These are phyloP conservation scores for Theileria annulata DNA, from an alignment of 169 alveolate species.

Conservation along the genomic window DNA sequence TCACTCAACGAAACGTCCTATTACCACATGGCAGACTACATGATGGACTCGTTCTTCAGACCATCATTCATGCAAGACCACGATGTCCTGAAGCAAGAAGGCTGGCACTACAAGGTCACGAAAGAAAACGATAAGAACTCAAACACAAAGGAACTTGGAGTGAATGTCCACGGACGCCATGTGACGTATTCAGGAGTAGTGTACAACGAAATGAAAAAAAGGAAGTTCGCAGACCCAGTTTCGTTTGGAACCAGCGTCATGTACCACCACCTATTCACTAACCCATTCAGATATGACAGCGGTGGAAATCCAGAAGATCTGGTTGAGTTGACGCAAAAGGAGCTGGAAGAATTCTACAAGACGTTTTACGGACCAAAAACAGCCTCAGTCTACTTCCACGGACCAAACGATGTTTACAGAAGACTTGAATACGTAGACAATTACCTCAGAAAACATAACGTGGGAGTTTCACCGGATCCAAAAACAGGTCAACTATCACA, in stretches of 20 bases:
- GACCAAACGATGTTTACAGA: constrained; percentile 68
- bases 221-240: constrained; percentile 57
- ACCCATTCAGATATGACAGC: constrained; percentile 74
- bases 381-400: constrained; percentile 77
- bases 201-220: constrained; percentile 73
- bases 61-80: constrained; percentile 71
- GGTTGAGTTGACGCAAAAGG: constrained; percentile 77
- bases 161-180: constrained; percentile 54
- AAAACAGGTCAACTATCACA: constrained; percentile 11
- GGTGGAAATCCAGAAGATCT: constrained; percentile 88
- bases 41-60: constrained; percentile 81
- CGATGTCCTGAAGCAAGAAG: constrained; percentile 81
- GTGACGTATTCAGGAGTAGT: constrained; percentile 74
- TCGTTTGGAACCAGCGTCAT: constrained; percentile 44
- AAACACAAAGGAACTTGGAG: constrained; percentile 64
- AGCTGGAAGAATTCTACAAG: constrained; percentile 74
- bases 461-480: constrained; percentile 15
- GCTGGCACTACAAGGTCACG: constrained; percentile 82
- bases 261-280: constrained; percentile 60
- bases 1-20: constrained; percentile 80
- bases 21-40: constrained; percentile 52
- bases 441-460: constrained; percentile 41
- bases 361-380: constrained; percentile 81
- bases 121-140: constrained; percentile 45
- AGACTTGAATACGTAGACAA: constrained; percentile 70